Conservation (phyloP, 306 rosid genomes). For the Glycine tomentella region DNA sequence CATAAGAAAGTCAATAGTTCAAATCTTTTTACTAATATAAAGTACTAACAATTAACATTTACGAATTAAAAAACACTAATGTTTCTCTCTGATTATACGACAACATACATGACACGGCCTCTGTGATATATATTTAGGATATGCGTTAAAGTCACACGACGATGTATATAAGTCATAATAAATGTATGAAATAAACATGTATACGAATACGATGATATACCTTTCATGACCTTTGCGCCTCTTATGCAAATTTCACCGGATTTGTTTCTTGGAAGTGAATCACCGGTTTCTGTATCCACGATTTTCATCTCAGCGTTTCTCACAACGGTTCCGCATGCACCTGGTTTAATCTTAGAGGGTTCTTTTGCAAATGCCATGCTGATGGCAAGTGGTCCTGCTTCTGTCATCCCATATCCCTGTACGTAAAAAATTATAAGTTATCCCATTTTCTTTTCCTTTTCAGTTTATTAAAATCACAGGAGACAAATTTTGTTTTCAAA, state of each 20-base stretch:
- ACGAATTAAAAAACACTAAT: too few relatives aligned
- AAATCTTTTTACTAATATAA: too few relatives aligned
- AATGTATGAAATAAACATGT: neutral
- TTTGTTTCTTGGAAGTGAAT: slow-evolving; percentile 72
- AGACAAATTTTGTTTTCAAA: neutral
- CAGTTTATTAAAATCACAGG: neutral
- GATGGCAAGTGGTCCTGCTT: slow-evolving; percentile 73
- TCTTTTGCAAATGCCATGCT: slow-evolving; percentile 82
- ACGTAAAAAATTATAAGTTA: neutral
- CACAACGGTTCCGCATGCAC: slow-evolving; percentile 83
- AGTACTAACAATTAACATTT: too few relatives aligned
- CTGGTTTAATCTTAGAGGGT: slow-evolving; percentile 59
- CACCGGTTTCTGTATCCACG: slow-evolving; percentile 60
- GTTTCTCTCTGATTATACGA: too few relatives aligned
- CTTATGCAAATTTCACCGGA: slow-evolving; percentile 83
- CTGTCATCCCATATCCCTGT: slow-evolving; percentile 96
- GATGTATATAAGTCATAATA: neutral
- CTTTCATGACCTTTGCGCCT: slow-evolving; percentile 86
- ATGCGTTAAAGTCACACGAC: neutral
- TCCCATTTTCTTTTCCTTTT: neutral
- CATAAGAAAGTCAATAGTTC: too few relatives aligned
- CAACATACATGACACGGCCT: neutral
- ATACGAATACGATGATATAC: slow-evolving; percentile 41
- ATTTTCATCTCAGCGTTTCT: slow-evolving; percentile 85
- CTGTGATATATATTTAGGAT: neutral